Evolutionary conservation across 2,329 filamentous ascomycete genomes (phyloP), one percentile per base, ranked within the genome.

Genomic region (Pseudocercospora macadamiae): DNA sequence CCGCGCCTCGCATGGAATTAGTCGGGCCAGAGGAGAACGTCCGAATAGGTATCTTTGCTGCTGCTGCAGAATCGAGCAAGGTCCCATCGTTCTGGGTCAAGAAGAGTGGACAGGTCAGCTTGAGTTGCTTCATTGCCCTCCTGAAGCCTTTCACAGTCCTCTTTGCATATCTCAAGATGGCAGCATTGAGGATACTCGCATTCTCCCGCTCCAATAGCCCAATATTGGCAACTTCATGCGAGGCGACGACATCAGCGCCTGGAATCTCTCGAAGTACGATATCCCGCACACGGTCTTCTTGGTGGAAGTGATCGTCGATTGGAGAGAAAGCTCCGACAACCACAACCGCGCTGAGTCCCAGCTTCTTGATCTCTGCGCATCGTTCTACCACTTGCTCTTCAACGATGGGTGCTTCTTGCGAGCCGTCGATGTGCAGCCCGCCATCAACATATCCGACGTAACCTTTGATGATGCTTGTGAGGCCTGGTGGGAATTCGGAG

Each of bases 261-360:
- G 77, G 75, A 2, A 82, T 69, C 63, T 80, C 80, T 5, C 75
- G 71, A 23, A 74, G 73, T 16, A 85, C 71, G 39, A 85, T 80
- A 2, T 74, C 72, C 2, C 76, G 75, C 3, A 81, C 82, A 3
- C 75, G 70, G 36, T 80, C 74, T 69, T 86, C 83, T 67, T 86
- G 83, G 39, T 70, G 71, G 64, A 79, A 79, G 3, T 76, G 63
- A 8, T 80, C 78, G 66, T 87, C 84, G 21, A 86, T 82, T 0
- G 84, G 83, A 7, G 81, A 83, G 70, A 83, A 86, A 7, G 86
- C 79, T 1, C 84, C 83, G 3, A 81, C 79, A 3, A 87, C 73
- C 0, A 85, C 83, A 1, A 87, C 74, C 36, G 76, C 77, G 18
- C 70, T 74, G 52, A 81, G 71, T 1, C 75, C 75, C 19, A 76